phyloP scores from a whole-genome alignment of 257 asterid species.

The Leonotis leonurus region DNA sequence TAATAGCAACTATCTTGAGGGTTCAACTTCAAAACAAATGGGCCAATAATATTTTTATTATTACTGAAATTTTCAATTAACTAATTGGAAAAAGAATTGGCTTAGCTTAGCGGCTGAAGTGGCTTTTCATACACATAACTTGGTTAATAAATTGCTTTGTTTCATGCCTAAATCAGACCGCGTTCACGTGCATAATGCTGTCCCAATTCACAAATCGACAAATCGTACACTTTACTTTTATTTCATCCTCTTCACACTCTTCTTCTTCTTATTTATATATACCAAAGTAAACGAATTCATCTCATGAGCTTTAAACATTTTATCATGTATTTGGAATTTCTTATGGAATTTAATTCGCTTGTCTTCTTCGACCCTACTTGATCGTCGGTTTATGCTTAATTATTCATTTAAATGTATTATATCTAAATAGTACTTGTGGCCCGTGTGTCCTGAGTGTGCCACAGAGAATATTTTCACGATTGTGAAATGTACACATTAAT shows the following conservation, averaged over 20 bases:
- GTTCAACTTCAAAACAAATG: conserved; percentile 5
- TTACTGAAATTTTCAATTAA: neutral
- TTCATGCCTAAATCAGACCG: neutral
- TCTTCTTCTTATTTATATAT: neutral
- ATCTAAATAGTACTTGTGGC: too few relatives aligned
- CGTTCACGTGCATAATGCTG: conserved; percentile 15
- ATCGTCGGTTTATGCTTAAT: too few relatives aligned
- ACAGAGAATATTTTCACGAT: too few relatives aligned
- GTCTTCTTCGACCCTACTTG: too few relatives aligned
- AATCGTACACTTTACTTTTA: neutral
- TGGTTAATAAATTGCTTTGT: neutral
- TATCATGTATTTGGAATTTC: too few relatives aligned
- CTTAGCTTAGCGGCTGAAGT: conserved; percentile 19
- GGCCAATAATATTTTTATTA: neutral
- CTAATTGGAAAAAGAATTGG: neutral
- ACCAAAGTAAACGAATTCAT: conserved; percentile 9
- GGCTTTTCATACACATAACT: neutral
- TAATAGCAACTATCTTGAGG: neutral
- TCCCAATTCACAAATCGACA: conserved; percentile 8
- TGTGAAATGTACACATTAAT: too few relatives aligned
- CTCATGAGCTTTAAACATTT: too few relatives aligned
- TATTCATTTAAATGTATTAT: too few relatives aligned
- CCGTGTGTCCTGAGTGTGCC: too few relatives aligned
- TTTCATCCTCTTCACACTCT: neutral
- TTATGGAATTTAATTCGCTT: too few relatives aligned